Base-by-base conservation (phyloP, 2,329 filamentous ascomycete genomes). In the Alternaria metachromatica region DNA sequence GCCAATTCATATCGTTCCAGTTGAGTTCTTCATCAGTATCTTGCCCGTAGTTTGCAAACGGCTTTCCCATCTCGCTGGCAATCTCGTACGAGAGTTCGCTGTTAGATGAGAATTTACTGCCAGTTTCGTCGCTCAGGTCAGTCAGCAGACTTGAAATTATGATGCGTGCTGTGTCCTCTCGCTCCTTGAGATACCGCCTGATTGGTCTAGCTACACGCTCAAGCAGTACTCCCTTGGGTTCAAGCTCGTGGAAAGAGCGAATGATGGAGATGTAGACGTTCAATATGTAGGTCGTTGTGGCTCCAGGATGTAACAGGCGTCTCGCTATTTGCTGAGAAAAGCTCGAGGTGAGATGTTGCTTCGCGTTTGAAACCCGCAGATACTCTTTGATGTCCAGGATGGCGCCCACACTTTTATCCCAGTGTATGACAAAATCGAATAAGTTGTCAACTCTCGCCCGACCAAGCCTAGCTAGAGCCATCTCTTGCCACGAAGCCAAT, bases 1-100 rank as follows among this genome's bases (percentile, higher is more conserved):
- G 85, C 96, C 96, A 99, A 9, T 89, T 88, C 90, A 97, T 92
- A 78, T 99, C 94, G 74, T 93, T 87, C 91, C 92, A 98, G 78
- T 96, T 92, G 15, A 96, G 85, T 56, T 93, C 92, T n/a, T 86
- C 83, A 41, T 84, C 80, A 18, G 80, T 69, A 66, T 86, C 76
- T 72, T 84, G 69, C 70, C 65, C 89, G 25, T 89, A 87, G 9
- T 84, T 81, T 20, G 85, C 84, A 10, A 87, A 82, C 0, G 88
- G 85, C 65, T 90, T 87, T 41, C 87, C 86, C 53, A 94, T 86
- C 53, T 93, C 83, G 15, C 88, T 86, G 28, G 89, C 87, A 20
- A 94, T 86, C 44, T 93, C 83, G 13, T 85, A 82, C 1, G 90
- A 90, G 11, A 94, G 84, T 76, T 93, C 91, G 25, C 87, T 83